phyloP scores from a whole-genome alignment of 352 stramenopile genomes.

The Stramenopiles sp. region DNA sequence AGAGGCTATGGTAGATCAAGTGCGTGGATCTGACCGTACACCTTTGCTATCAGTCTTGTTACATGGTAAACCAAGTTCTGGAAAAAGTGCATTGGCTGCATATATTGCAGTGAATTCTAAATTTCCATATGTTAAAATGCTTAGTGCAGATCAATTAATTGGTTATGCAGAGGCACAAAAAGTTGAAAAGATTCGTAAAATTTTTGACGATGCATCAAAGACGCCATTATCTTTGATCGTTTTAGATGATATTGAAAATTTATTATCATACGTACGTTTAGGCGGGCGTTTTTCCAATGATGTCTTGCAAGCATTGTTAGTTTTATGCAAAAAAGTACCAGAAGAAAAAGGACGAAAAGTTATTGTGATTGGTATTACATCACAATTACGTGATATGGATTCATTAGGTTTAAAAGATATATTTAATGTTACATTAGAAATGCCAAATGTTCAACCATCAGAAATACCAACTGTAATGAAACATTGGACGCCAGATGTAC shows the following conservation, averaged over 20 bases:
- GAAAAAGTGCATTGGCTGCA: slow-evolving; percentile 92
- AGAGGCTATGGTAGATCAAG: slow-evolving; percentile 76
- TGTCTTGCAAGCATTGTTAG: slow-evolving; percentile 91
- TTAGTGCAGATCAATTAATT: slow-evolving; percentile 92
- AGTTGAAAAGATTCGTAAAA: slow-evolving; percentile 72
- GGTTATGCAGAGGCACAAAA: slow-evolving; percentile 77
- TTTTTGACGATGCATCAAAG: slow-evolving; percentile 93
- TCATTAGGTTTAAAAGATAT: slow-evolving; percentile 73
- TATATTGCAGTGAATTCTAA: slow-evolving; percentile 82
- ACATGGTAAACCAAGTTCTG: slow-evolving; percentile 66
- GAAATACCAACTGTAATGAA: slow-evolving; percentile 18
- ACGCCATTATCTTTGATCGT: slow-evolving; percentile 94
- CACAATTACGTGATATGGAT: slow-evolving; percentile 64
- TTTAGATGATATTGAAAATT: slow-evolving; percentile 95
- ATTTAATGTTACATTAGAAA: slow-evolving; percentile 76
- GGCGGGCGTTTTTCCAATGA: slow-evolving; percentile 93
- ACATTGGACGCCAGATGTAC: neutral
- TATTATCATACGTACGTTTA: slow-evolving; percentile 88
- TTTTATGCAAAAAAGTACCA: slow-evolving; percentile 91
- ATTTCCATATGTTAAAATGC: slow-evolving; percentile 91
- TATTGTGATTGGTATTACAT: slow-evolving; percentile 79
- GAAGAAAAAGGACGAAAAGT: slow-evolving; percentile 66
- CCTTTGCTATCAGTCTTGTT: slow-evolving; percentile 89
- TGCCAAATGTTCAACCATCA: slow-evolving; percentile 65
- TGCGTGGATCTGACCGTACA: slow-evolving; percentile 73